These are phyloP conservation scores for Trypanosoma scelopori DNA, from an alignment of 208 protist species.

Conservation along the genomic window DNA sequence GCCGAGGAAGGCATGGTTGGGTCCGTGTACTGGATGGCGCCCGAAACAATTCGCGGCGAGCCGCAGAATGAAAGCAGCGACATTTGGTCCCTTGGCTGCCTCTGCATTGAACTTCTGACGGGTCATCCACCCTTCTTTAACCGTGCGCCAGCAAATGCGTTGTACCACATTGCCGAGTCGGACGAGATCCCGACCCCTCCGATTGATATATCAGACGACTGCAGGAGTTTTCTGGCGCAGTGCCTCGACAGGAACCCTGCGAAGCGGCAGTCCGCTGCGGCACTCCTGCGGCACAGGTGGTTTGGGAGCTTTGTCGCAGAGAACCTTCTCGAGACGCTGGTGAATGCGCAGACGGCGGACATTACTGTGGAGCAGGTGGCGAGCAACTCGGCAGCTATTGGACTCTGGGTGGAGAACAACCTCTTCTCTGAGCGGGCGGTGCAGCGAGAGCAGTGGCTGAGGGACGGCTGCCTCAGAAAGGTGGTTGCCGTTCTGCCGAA, in stretches of 20 bases:
- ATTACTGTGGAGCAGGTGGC: conserved; percentile 17
- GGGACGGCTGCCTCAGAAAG: conserved; percentile 42
- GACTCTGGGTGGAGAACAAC: conserved; percentile 55
- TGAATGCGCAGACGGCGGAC: conserved; percentile 12
- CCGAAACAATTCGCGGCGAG: conserved; percentile 59
- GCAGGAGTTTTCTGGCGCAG: conserved; percentile 43
- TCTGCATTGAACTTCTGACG: conserved; percentile 72
- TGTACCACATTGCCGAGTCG: conserved; percentile 63
- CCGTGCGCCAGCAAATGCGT: conserved; percentile 52
- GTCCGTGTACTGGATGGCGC: conserved; percentile 87
- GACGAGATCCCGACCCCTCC: conserved; percentile 31
- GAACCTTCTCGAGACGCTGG: conserved; percentile 24
- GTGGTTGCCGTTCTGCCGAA: conserved; percentile 55
- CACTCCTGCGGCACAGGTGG: conserved; percentile 54
- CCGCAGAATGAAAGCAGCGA: conserved; percentile 50
- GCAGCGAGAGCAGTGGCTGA: conserved; percentile 65
- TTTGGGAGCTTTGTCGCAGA: conserved; percentile 40
- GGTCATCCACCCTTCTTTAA: conserved; percentile 77
- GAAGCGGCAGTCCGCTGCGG: conserved; percentile 45
- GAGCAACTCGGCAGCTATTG: conserved; percentile 38
- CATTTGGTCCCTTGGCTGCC: conserved; percentile 82
- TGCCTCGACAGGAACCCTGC: conserved; percentile 55
- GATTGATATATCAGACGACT: conserved; percentile 51
- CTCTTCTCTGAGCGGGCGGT: conserved; percentile 37
- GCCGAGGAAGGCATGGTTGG: conserved; percentile 47